phyloP scores from a whole-genome alignment of 305 asterid genomes.

The Petunia hybrid region DNA sequence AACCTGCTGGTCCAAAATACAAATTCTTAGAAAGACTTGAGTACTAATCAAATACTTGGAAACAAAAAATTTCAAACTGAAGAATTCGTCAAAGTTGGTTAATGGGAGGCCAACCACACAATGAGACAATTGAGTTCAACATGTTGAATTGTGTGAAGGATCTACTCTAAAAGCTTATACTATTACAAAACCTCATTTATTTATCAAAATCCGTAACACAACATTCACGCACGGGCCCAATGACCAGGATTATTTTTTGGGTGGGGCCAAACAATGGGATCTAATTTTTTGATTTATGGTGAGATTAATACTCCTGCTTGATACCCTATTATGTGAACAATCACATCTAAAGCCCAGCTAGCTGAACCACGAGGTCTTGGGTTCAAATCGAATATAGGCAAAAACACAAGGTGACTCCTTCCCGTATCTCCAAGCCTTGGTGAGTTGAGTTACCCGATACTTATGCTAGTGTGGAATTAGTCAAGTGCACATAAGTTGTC shows the following conservation, averaged over 20 bases:
- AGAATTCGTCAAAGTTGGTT: background rate
- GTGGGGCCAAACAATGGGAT: background rate
- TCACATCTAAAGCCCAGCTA: background rate
- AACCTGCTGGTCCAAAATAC: slow-evolving; percentile 44
- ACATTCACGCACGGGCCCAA: background rate
- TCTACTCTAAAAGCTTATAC: background rate
- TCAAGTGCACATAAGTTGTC: too few species aligned
- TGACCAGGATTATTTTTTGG: background rate
- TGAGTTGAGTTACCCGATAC: too few species aligned
- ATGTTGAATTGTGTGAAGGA: background rate
- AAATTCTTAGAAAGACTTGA: slow-evolving; percentile 3
- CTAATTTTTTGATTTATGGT: background rate
- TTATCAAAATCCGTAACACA: background rate
- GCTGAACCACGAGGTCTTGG: background rate
- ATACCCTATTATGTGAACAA: background rate
- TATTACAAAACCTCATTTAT: background rate
- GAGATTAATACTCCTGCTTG: slow-evolving; percentile 11
- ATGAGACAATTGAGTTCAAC: background rate
- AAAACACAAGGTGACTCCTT: too few species aligned
- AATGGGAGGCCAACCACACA: background rate
- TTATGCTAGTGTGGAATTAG: too few species aligned
- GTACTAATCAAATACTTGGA: background rate
- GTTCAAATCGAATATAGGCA: too few species aligned
- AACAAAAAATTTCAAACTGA: background rate
- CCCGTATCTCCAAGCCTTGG: too few species aligned